Percentiles rank a stretch among this genome's conserved stretches.
These are phyloP conservation scores for Citrus reticulata DNA, from an alignment of 345 rosid species.

Conservation along the genomic window DNA sequence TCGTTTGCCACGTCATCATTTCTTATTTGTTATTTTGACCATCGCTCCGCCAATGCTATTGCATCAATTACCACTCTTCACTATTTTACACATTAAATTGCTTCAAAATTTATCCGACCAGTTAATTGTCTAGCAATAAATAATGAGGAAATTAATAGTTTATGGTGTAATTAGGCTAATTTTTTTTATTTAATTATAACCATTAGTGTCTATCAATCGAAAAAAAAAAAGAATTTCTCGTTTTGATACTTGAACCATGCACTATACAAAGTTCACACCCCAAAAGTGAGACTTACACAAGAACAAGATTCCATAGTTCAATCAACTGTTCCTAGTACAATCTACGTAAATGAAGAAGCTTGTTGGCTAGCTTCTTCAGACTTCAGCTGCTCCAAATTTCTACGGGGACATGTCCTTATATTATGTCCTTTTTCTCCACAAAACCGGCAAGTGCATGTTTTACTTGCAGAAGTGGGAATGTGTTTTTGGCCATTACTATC, in stretches of 20 bases:
- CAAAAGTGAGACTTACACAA: too few species aligned
- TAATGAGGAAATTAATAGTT: not conserved
- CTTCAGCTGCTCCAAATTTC: slow-evolving; percentile 5
- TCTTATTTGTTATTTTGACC: too few species aligned
- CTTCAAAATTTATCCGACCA: not conserved
- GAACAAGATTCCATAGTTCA: not conserved
- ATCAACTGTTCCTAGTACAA: not conserved
- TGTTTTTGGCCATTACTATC: not conserved
- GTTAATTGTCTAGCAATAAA: not conserved
- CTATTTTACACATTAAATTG: not conserved
- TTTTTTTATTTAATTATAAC: not conserved
- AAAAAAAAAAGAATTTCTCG: not conserved
- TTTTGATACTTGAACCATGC: not conserved
- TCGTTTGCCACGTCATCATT: not conserved
- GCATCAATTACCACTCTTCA: too few species aligned
- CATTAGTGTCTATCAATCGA: not conserved
- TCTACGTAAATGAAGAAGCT: not conserved
- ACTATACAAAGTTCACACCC: too few species aligned
- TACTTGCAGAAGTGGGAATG: slow-evolving; percentile 8
- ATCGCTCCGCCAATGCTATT: too few species aligned
- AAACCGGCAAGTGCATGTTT: slow-evolving; percentile 42
- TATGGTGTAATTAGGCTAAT: not conserved
- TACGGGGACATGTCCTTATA: slow-evolving; percentile 49
- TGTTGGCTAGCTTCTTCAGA: not conserved
- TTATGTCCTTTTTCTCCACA: slow-evolving; percentile 53